phyloP scores from a whole-genome alignment of 257 asterid species.

The Thymus mandschuricus region DNA sequence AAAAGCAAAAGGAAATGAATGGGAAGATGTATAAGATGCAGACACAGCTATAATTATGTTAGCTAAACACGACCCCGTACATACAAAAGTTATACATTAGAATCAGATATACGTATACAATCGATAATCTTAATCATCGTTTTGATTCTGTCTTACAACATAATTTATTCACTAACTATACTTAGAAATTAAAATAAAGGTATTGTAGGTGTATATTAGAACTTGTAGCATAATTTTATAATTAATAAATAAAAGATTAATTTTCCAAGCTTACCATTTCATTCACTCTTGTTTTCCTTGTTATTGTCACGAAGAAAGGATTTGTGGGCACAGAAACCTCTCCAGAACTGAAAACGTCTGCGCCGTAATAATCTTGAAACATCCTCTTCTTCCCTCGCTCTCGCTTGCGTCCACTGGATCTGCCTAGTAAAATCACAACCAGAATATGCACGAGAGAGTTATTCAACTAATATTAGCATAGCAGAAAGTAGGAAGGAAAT shows the following conservation, averaged over 20 bases:
- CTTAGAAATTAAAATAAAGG: no score
- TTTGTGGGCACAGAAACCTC: conserved; percentile 16
- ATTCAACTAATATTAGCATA: neutral
- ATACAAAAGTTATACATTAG: no score
- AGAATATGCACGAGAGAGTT: neutral
- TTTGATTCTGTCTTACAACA: no score
- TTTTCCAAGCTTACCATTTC: conserved; percentile 1
- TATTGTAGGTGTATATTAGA: no score
- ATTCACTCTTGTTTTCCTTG: neutral
- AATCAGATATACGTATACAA: no score
- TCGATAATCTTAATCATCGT: no score
- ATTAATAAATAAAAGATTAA: no score
- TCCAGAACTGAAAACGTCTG: conserved; percentile 33
- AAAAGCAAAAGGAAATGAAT: no score
- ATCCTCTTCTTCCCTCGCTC: neutral
- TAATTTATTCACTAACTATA: no score
- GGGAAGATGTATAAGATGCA: neutral
- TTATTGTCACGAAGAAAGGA: conserved; percentile 26
- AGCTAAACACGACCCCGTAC: no score
- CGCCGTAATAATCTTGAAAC: conserved; percentile 24
- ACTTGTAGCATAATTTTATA: no score
- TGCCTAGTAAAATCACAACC: neutral
- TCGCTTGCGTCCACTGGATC: neutral
- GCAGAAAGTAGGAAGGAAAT: neutral
- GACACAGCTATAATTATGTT: neutral